Evolutionary conservation across 495 filamentous ascomycete genomes (phyloP), one percentile per base, ranked within the genome.

Genomic region (Cercophora scortea): DNA sequence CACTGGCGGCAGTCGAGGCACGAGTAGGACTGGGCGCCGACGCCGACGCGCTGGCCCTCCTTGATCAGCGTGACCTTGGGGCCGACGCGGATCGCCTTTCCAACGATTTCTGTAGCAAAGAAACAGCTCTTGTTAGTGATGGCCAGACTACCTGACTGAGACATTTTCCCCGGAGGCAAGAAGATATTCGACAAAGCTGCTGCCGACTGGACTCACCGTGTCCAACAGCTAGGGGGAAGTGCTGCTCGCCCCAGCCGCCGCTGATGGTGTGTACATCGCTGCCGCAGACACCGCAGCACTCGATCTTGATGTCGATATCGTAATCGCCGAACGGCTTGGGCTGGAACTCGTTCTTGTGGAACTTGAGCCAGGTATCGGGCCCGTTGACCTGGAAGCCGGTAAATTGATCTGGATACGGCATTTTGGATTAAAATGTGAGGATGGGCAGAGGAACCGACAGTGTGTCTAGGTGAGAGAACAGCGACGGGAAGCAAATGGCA

Each of bases 301-400:
- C 62, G 43, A 79, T 73, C 68, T 78, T 75, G 64, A 81, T 66
- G 59, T 80, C 77, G 43, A 82, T 76, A 58, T 80, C 78, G 55
- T 80, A 74, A 58, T 78, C 74, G 43, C 75, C 76, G 46, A 82
- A 81, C 6, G 79, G 78, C 64, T 81, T 80, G 5, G 78, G 76
- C 32, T 68, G 67, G 64, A 79, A 77, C 57, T 79, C 74, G 64
- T 77, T 75, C 65, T 79, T 79, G 58, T 77, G 69, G 62, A 80
- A 79, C 9, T 77, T 63, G 10, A 69, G 69, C 75, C 75, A 80
- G 32, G 70, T 75, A 10, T 71, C 69, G 0, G 77, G 62, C 8
- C 73, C 72, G 36, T 78, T 63, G 64, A 79, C 73, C 62, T 80
- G 77, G 66, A 81, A 81, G 47, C 78, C 78, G 32, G 71, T 74